phyloP scores from a whole-genome alignment of 345 rosid genomes.

The Citrus sp. region DNA sequence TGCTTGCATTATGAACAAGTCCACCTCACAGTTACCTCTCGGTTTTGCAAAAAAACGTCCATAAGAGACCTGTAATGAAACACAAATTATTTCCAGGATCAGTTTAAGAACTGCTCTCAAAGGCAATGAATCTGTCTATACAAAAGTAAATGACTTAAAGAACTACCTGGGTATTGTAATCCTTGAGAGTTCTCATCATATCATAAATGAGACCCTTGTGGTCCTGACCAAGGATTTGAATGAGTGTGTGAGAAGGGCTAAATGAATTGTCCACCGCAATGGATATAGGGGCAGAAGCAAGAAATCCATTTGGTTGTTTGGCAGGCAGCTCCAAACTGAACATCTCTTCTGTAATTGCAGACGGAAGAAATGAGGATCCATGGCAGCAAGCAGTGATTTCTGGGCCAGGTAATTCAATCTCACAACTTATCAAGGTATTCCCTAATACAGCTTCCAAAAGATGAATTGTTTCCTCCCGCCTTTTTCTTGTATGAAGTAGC shows the following conservation, averaged over 20 bases:
- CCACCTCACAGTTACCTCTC: constrained; percentile 48
- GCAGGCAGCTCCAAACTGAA: constrained; percentile 45
- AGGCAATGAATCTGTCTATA: neutral
- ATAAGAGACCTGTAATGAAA: constrained; percentile 44
- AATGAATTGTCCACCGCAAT: constrained; percentile 49
- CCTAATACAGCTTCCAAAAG: constrained; percentile 41
- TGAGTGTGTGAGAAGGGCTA: constrained; percentile 60
- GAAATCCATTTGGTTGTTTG: constrained; percentile 31
- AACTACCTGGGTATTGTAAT: constrained; percentile 56
- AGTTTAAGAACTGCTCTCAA: neutral
- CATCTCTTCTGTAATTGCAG: constrained; percentile 47
- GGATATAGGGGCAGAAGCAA: constrained; percentile 31
- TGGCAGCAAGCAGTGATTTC: constrained; percentile 60
- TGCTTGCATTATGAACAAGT: constrained; percentile 56
- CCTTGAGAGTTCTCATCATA: constrained; percentile 64
- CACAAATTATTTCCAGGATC: neutral
- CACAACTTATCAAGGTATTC: constrained; percentile 54
- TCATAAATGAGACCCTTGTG: constrained; percentile 74
- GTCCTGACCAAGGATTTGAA: constrained; percentile 59
- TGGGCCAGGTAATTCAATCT: constrained; percentile 52
- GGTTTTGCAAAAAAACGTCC: constrained; percentile 56
- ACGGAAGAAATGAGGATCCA: constrained; percentile 52
- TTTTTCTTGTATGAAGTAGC: constrained; percentile 42
- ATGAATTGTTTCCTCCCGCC: constrained; percentile 45
- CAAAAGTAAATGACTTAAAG: neutral